A percentile compares a stretch with the other conserved stretches of the same genome.
Conservation (phyloP, 305 asterid genomes). For the Fraxinus albicans region DNA sequence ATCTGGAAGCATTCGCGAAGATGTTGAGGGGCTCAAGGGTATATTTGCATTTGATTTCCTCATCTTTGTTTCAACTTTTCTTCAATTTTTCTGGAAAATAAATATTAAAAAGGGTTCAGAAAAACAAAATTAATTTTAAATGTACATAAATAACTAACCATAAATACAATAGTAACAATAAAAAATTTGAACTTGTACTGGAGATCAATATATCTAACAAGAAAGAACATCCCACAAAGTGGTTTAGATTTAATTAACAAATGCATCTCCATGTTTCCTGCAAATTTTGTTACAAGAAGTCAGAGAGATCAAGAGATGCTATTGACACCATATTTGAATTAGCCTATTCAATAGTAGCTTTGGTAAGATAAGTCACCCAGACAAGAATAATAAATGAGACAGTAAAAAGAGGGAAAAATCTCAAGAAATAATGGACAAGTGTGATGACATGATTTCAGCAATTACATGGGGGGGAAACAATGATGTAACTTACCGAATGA, state of each 20-base stretch:
- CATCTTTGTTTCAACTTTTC: no score
- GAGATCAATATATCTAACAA: no score
- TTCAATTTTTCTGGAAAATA: no score
- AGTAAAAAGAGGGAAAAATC: not conserved
- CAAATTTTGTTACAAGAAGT: not conserved
- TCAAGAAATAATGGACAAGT: not conserved
- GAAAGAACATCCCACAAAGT: not conserved
- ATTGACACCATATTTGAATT: not conserved
- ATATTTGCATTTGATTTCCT: no score
- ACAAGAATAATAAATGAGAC: not conserved
- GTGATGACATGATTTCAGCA: not conserved
- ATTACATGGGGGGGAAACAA: not conserved
- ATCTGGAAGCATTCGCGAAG: no score
- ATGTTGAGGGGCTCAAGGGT: no score
- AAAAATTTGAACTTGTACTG: no score
- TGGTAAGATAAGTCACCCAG: not conserved
- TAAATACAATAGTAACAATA: no score
- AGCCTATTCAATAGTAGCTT: not conserved
- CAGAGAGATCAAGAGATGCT: not conserved
- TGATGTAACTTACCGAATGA: conserved; percentile 48
- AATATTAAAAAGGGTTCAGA: no score
- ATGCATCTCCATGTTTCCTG: not conserved
- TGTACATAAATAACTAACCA: no score
- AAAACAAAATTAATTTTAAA: no score
- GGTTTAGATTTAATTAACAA: not conserved